Evolutionary conservation across 1,284 basidiomycete species (phyloP), one percentile per base, ranked within the genome.

Genomic region (Ustilago shanxiensis): DNA sequence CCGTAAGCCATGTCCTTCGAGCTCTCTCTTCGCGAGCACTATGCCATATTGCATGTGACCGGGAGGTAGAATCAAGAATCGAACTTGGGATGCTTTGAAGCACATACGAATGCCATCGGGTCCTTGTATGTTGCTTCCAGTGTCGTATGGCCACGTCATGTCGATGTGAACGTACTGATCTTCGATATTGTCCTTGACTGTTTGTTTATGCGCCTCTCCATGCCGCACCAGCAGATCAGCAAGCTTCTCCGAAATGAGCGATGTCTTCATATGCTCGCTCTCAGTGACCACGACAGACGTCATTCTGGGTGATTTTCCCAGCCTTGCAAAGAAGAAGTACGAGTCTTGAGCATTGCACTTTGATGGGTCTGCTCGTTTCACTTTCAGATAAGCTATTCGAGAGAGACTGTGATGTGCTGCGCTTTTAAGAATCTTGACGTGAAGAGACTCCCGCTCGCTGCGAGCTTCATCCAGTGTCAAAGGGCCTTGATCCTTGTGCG

Each of bases 201-300:
- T 16, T 18, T 6, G 37, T 33, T 24, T 29, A 4, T 29, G 24
- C 8, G 54, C 39, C 10, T 56, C 24, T 3, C 39, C 39, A 7
- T 28, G 10, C 16, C 22, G 2, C 4, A 47, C 3, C 50, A 64
- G 28, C 18, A 14, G 29, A n/a, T 47, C 28, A 29, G 62, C 62
- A 33, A 52, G 28, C 37, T 16, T 24, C 20, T 54, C 50, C 2
- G 63, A 65, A 28, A 65, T 65, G 41, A 65, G 56, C 22, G 63
- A 65, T 14, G 51, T 24, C n/a, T 26, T 35, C 11, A 56, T 50
- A 26, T 41, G 22, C 33, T 50, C n/a, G 47, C 54, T 29, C 33
- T 49, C 61, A 8, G 60, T 50, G 52, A 62, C 35, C 18, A 63
- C 47, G n/a, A 63, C 24, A 2, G 53, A n/a, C 11, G 53, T 31